phyloP scores from a whole-genome alignment of 2,329 filamentous ascomycete species.

The Paracoccidioides brasiliensis region DNA sequence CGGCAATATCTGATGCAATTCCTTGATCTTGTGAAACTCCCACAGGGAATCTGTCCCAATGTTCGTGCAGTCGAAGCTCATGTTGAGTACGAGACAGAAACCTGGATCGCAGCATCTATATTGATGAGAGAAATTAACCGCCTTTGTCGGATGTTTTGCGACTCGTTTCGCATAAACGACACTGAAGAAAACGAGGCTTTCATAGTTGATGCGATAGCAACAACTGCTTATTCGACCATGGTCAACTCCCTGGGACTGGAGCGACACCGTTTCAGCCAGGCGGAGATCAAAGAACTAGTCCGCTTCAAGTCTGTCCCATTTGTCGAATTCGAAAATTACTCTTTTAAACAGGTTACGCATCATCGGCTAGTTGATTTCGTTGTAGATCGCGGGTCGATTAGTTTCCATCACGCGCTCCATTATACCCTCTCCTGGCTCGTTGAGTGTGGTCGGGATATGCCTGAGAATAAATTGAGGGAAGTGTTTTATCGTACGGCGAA shows the following conservation, averaged over 20 bases:
- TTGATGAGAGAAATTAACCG: slow-evolving; percentile 92
- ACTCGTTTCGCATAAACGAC: slow-evolving; percentile 62
- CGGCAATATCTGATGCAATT: slow-evolving; percentile 86
- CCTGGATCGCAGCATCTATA: slow-evolving; percentile 91
- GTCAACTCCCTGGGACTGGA: slow-evolving; percentile 84
- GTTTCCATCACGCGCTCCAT: slow-evolving; percentile 93
- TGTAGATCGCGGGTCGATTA: slow-evolving; percentile 81
- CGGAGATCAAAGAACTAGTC: slow-evolving; percentile 77
- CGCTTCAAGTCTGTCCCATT: slow-evolving; percentile 65
- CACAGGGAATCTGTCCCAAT: slow-evolving; percentile 95
- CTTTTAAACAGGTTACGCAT: slow-evolving; percentile 32
- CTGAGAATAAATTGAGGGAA: slow-evolving; percentile 50
- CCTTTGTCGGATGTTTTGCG: slow-evolving; percentile 74
- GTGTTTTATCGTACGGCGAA: slow-evolving; percentile 60
- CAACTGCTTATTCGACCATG: slow-evolving; percentile 70
- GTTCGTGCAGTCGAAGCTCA: slow-evolving; percentile 84
- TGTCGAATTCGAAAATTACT: slow-evolving; percentile 61
- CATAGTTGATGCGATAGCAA: slow-evolving; percentile 53
- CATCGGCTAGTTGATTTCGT: slow-evolving; percentile 72
- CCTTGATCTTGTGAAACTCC: slow-evolving; percentile 84
- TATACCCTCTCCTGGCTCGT: slow-evolving; percentile 94
- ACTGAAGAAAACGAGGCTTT: slow-evolving; percentile 49
- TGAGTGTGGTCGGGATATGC: slow-evolving; percentile 70
- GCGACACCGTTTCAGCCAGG: slow-evolving; percentile 66
- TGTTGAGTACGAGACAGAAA: slow-evolving; percentile 95